Base-by-base conservation (phyloP, 2,329 filamentous ascomycete species). In the Ceratocystis albifundus region DNA sequence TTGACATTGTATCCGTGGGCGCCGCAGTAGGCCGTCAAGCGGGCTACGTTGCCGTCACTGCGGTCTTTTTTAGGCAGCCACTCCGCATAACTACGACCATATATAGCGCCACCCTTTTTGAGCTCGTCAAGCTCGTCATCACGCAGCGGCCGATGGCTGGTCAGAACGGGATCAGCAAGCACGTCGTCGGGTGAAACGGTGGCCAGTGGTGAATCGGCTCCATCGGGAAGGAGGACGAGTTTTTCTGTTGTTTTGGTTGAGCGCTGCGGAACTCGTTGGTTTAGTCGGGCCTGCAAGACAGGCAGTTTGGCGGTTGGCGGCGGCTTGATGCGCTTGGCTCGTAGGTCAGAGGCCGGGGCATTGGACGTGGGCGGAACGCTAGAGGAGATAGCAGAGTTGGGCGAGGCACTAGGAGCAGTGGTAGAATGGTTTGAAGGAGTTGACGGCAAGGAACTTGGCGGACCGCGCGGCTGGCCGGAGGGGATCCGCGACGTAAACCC, bases 221-320 rank as follows among this genome's bases (percentile, higher is more conserved):
- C 86, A 2, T 80, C 80, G 0, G 94, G 94, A 15, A 99, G 81
- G 45, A 97, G 80, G 0, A 99, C 94, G n/a, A 99, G 80, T 77
- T 97, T 97, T 78, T 97, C 90, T 75, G 90, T 96, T 70, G 96
- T 88, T 75, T 97, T 96, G 32, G 90, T 95, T 46, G 91, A 95
- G 65, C 94, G 84, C 4, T 90, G 88, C 0, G 93, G 94, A 70
- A 96, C 77, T 57, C 80, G 82, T 66, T 84, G 81, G 69, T 81
- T 82, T 64, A 78, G 78, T 3, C 80, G 77, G 50, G 76, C 75
- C 62, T 76, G 74, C 22, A 77, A 71, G 41, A 73, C 74, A n/a
- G 70, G 69, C 12, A 67, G 57, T 50, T 67, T 67, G 20, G 66
- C 62, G 8, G 48, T 62, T 2, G 66, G 20, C 2, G 66, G 66